Conservation (phyloP, 768 basidiomycete genomes). For the Favolaschia claudopus region DNA sequence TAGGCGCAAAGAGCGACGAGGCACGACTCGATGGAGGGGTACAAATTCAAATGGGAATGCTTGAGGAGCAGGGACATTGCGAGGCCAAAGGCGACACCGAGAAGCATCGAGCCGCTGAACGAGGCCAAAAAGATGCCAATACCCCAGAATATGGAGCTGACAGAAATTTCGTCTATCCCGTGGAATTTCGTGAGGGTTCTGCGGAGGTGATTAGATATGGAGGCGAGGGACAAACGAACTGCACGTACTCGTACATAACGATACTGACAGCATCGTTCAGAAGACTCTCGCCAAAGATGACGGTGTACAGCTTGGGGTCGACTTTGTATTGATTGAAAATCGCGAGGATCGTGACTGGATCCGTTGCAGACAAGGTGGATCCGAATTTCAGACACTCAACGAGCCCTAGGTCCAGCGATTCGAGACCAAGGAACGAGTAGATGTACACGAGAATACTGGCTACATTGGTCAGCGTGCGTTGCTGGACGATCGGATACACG, state of each 20-base stretch:
- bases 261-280: slow-evolving; percentile 99
- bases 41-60: slow-evolving; percentile 86
- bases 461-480: slow-evolving; percentile 54
- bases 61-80: slow-evolving; percentile 92
- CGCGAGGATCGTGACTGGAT: slow-evolving; percentile 96
- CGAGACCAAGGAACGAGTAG: slow-evolving; percentile 92
- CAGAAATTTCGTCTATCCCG: slow-evolving; percentile 78
- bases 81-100: slow-evolving; percentile 92
- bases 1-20: slow-evolving; percentile 94
- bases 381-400: slow-evolving; percentile 97
- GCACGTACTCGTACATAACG: slow-evolving; percentile 98
- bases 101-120: slow-evolving; percentile 92
- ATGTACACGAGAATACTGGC: slow-evolving; percentile 91
- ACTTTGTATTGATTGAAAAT: slow-evolving; percentile 99
- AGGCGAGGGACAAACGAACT: background rate
- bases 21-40: slow-evolving; percentile 97
- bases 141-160: slow-evolving; percentile 92
- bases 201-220: slow-evolving; percentile 2
- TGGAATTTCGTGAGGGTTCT: slow-evolving; percentile 95
- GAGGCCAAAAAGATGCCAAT: slow-evolving; percentile 97
- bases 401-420: slow-evolving; percentile 83
- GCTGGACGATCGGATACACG: slow-evolving; percentile 42
- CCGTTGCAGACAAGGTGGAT: slow-evolving; percentile 95
- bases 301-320: slow-evolving; percentile 95
- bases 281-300: slow-evolving; percentile 97